Conservation (phyloP, 176 grass and related monocot genomes). For the Aegilops bicornis region DNA sequence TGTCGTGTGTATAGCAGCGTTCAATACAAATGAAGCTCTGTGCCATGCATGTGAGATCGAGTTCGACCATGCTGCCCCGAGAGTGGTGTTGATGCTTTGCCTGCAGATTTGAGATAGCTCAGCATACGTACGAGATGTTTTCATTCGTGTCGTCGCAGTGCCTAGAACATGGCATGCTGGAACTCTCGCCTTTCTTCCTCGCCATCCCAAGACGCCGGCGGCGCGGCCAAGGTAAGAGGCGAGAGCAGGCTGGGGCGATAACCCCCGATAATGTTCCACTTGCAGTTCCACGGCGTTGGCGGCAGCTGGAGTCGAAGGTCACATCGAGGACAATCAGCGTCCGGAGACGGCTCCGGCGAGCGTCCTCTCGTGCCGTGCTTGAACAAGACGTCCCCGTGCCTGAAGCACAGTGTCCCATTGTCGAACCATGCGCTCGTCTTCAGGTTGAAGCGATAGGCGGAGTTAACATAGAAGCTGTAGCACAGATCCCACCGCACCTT, state of each 20-base stretch:
- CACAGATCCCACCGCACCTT: background rate
- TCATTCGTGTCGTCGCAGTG: background rate
- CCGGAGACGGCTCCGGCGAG: too few species aligned
- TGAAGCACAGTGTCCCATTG: background rate
- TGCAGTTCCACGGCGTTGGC: background rate
- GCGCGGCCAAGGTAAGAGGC: background rate
- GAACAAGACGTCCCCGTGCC: background rate
- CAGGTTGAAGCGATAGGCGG: accelerated
- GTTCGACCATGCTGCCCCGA: too few species aligned
- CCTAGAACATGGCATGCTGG: background rate
- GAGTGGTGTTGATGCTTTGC: too few species aligned
- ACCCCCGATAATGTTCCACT: background rate
- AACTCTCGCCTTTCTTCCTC: background rate
- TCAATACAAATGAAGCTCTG: too few species aligned
- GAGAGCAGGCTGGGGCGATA: background rate
- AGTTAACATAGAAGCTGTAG: background rate
- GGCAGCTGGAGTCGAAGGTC: background rate
- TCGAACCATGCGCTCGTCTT: background rate
- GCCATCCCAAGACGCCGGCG: background rate
- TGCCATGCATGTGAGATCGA: too few species aligned
- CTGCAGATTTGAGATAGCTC: too few species aligned
- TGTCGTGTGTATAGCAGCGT: too few species aligned
- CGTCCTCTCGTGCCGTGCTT: background rate
- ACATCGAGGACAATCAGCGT: too few species aligned
- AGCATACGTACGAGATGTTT: too few species aligned